Conservation (phyloP, 1,284 basidiomycete species). For the Ganoderma lingzhi region DNA sequence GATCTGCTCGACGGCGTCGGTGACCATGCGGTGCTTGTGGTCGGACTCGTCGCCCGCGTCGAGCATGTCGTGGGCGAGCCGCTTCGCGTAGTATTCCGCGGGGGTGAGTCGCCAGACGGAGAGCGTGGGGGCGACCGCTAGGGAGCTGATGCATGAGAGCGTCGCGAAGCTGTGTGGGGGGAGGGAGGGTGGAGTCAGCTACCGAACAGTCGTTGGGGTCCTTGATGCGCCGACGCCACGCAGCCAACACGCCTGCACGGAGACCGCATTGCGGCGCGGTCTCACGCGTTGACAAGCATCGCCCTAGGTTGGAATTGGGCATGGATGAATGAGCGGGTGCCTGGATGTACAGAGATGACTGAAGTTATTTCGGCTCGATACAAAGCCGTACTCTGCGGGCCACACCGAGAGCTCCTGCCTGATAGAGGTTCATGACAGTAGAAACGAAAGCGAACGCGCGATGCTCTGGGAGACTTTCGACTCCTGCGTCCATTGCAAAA, state of each 20-base stretch:
- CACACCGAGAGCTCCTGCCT: too few species aligned
- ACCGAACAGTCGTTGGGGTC: not conserved
- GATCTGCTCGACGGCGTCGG: slow-evolving; percentile 24
- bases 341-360: too few species aligned
- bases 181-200: slow-evolving; percentile 7
- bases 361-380: too few species aligned
- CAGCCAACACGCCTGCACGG: not conserved
- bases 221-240: not conserved
- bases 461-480: too few species aligned
- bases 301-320: too few species aligned
- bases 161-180: slow-evolving; percentile 38
- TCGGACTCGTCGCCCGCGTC: slow-evolving; percentile 26
- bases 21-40: slow-evolving; percentile 22
- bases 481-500: too few species aligned
- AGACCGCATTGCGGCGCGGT: not conserved
- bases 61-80: slow-evolving; percentile 33
- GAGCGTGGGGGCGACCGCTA: slow-evolving; percentile 40
- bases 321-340: too few species aligned
- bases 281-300: not conserved
- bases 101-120: slow-evolving; percentile 41
- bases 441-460: too few species aligned
- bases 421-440: too few species aligned
- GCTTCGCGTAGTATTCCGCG: slow-evolving; percentile 34
- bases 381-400: too few species aligned
- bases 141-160: slow-evolving; percentile 42